Base-by-base conservation (phyloP, 805 yeast genomes). In the Komagataella kurtzmanii region DNA sequence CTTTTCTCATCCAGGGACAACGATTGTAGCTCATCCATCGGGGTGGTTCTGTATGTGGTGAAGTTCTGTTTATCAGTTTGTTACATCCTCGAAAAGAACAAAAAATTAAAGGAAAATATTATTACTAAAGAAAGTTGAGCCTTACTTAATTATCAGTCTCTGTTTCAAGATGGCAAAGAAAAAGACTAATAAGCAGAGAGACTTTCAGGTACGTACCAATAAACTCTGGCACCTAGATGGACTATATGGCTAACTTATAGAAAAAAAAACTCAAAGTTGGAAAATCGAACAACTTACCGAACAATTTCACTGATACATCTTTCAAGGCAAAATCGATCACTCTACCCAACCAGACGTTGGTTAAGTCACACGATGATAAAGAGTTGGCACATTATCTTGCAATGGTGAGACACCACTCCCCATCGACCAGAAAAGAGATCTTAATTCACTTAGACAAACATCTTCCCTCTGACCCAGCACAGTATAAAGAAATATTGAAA, bases 201-300 rank as follows among this genome's bases (percentile, higher is more conserved):
- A 86, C 61, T 86, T 86, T 63, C 74, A 68, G 50, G 71, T 67
- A 57, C 7, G 69, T 57, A 10, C n/a, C 24, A 30, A 7, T 5
- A 14, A 10, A 30, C 14, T 4, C 14, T 10, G 14, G 6, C 40
- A 8, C 12, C 23, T 21, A 21, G 23, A 14, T 10, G 14, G 14
- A 30, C 4, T 8, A 4, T 1, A 24, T 10, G 14, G 40, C 14
- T 19, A 45, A 18, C 19, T 51, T 51, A 51, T 59, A 71, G 60
- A 88, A 88, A 65, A 73, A 80, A 54, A 91, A 88, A 71, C 76
- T 93, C 50, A 84, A 77, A 60, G 97, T 93, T 40, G 99, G 99
- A 52, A 93, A 93, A 65, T 71, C 84, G 2, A 78, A 79, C 17
- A 79, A 81, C 5, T 79, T 79, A 55, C 80, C 89, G 5, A 77